Conservation (phyloP, 129 eudicot genomes). For the Pittosporum tobira region DNA sequence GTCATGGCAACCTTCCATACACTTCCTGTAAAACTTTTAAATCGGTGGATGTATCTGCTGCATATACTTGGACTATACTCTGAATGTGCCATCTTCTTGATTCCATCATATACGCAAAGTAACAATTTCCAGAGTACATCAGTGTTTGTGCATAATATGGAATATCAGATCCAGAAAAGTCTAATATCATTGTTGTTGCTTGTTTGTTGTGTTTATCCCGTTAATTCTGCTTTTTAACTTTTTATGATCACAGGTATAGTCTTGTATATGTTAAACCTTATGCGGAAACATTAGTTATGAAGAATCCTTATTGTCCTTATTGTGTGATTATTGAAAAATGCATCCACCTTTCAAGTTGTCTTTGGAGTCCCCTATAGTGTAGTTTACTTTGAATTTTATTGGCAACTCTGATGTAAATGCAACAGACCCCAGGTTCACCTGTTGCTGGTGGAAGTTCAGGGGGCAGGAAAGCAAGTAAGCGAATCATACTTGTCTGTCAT, state of each 20-base stretch:
- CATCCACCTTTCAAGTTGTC: neutral
- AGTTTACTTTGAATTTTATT: constrained; percentile 16
- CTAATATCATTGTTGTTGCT: neutral
- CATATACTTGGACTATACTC: no score
- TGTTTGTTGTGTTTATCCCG: neutral
- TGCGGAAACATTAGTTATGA: no score
- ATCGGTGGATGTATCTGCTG: no score
- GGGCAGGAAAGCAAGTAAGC: constrained; percentile 69
- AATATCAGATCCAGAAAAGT: no score
- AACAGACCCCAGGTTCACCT: constrained; percentile 94
- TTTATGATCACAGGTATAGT: neutral
- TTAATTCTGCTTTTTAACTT: neutral
- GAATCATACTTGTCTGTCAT: constrained; percentile 77
- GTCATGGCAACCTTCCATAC: no score
- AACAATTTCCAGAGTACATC: no score
- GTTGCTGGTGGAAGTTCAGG: constrained; percentile 64
- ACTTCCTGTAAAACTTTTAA: no score
- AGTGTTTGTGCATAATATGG: no score
- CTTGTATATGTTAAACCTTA: neutral
- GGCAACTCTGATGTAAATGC: constrained; percentile 13
- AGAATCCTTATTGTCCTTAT: neutral
- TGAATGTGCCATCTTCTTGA: no score
- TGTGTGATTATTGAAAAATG: neutral
- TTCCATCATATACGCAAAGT: no score
- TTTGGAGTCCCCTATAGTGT: constrained; percentile 9